Base-by-base conservation (phyloP, 2,329 filamentous ascomycete genomes). In the Remersonia thermophila region DNA sequence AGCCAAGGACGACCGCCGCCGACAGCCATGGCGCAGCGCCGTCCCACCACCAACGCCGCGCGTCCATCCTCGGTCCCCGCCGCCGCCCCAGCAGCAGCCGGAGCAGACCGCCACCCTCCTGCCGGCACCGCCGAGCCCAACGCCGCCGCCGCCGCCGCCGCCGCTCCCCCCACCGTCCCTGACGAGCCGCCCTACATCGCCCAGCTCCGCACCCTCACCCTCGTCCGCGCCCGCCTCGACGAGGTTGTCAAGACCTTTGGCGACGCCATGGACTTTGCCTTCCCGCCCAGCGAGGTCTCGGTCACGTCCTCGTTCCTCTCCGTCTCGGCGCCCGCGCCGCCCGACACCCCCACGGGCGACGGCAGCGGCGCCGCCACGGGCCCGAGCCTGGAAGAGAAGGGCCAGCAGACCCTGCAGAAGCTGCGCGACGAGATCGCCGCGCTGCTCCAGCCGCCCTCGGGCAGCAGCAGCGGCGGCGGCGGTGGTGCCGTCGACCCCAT, bases 191-290 rank as follows among this genome's bases (percentile, higher is more conserved):
- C 67, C 23, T 84, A 80, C 56, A 80, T 95, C 45, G 71, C 71
- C 35, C 80, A 86, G 46, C 68, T 98, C 37, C 82, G 83, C 47
- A 93, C 81, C 11, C 67, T 98, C 27, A 83, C 81, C 3, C 71
- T 81, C 29, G 85, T 96, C 18, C 82, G 87, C 34, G 63, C 74
- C 2, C 80, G 86, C n/a, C 70, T 98, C 12, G 87, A 96, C 46
- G 72, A 77, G 2, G 87, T 96, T 16, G 86, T 96, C 51, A 82
- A 83, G 56, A 81, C 80, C 1, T 98, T 98, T 56, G 89, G 87
- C 28, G 81, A 93, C 49, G 89, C 91, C 23, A 94, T 96, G 83
- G 81, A 93, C 49, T 96, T 93, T 70, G 81, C 84, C 1, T 76
- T 95, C 33, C 84, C 89, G 1, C 87, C 89, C 0, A 93, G 83